Conservation (phyloP, 495 filamentous ascomycete genomes). For the Tuber melanosporum region DNA sequence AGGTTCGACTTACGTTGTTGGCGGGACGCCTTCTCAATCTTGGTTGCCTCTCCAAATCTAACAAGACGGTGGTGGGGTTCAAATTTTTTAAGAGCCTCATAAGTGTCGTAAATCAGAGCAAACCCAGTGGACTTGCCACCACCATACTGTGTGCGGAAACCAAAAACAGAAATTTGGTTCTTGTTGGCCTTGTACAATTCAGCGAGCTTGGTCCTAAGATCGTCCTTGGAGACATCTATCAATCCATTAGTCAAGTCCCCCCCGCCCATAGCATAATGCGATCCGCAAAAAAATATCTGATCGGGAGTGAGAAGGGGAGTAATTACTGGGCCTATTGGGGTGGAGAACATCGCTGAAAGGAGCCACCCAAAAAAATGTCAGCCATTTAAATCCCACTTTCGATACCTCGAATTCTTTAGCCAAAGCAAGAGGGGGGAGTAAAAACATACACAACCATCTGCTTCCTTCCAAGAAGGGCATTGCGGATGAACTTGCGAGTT, state of each 20-base stretch:
- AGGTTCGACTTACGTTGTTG: constrained; percentile 83
- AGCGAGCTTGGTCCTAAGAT: constrained; percentile 89
- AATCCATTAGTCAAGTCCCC: constrained; percentile 13
- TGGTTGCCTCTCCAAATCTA: constrained; percentile 78
- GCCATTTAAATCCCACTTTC: constrained; percentile 2
- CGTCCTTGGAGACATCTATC: constrained; percentile 85
- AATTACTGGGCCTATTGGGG: constrained; percentile 72
- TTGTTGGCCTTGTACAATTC: constrained; percentile 95
- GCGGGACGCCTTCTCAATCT: constrained; percentile 92
- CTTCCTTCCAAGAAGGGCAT: constrained; percentile 94
- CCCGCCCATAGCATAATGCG: neutral
- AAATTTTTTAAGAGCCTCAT: constrained; percentile 98
- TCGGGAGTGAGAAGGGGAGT: neutral
- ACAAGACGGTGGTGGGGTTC: constrained; percentile 97
- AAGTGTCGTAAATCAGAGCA: constrained; percentile 94
- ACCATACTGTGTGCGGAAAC: constrained; percentile 97
- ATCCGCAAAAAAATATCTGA: neutral
- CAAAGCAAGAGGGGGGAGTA: constrained; percentile 12
- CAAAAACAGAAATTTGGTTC: constrained; percentile 94
- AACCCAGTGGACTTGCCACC: constrained; percentile 99
- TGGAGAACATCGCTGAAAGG: constrained; percentile 89
- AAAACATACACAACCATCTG: constrained; percentile 99
- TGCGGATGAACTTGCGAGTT: constrained; percentile 99
- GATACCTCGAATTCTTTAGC: constrained; percentile 7
- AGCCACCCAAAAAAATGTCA: constrained; percentile 13